Percentiles rank a stretch among this genome's conserved stretches.
Conservation (phyloP, 78 protist species). For the Anaeramoeba flamelloides region DNA sequence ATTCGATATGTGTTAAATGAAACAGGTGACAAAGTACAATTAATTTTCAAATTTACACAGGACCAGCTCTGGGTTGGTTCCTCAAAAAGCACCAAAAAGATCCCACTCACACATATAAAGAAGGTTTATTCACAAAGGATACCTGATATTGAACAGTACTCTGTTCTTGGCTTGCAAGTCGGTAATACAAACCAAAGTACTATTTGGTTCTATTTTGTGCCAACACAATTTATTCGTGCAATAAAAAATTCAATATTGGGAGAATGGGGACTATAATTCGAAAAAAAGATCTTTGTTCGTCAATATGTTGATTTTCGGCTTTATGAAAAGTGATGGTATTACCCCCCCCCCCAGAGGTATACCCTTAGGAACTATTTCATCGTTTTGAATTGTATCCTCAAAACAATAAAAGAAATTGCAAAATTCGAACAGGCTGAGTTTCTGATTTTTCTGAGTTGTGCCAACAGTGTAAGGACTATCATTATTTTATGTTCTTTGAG, state of each 20-base stretch:
- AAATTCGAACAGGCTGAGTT: no score
- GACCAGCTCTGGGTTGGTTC: background rate
- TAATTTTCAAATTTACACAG: background rate
- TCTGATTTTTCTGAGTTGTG: no score
- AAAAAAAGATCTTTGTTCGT: no score
- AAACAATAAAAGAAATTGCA: no score
- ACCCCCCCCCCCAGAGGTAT: no score
- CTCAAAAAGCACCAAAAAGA: background rate
- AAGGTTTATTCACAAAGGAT: background rate
- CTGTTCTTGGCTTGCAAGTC: background rate
- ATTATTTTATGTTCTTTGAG: no score
- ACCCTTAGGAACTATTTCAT: no score
- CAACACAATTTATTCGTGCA: background rate
- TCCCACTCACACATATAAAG: background rate
- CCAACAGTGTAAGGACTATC: no score
- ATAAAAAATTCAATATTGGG: background rate
- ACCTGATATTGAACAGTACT: background rate
- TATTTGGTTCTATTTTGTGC: slow-evolving; percentile 1
- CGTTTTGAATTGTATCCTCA: no score
- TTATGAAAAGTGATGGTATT: no score
- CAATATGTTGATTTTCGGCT: no score
- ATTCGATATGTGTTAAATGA: background rate
- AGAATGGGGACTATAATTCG: background rate
- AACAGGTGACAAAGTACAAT: background rate
- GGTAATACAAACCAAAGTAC: background rate